Conservation (phyloP, 129 eudicot species). For the Ambrosia artemisiifolia region DNA sequence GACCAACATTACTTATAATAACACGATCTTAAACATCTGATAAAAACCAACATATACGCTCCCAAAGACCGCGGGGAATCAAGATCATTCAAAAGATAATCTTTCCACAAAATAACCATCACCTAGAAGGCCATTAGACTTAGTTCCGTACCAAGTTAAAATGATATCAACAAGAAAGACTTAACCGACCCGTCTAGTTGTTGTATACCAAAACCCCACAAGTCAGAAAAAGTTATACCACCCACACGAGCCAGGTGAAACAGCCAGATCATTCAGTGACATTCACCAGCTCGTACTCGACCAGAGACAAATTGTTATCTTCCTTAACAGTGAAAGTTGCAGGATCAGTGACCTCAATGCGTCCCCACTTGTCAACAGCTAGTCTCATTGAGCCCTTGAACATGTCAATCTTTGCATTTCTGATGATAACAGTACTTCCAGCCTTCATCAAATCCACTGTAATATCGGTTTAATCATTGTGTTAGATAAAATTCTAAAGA, state of each 20-base stretch:
- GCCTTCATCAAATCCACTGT: constrained; percentile 7
- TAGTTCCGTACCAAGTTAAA: neutral
- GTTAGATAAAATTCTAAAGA: neutral
- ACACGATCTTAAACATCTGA: neutral
- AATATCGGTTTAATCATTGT: neutral
- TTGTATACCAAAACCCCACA: neutral
- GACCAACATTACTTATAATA: neutral
- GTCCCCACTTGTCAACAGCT: constrained; percentile 8
- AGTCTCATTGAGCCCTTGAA: constrained; percentile 6
- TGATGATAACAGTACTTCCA: constrained; percentile 2
- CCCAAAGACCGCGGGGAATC: neutral
- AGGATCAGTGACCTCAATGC: constrained; percentile 2
- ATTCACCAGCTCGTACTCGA: constrained; percentile 13
- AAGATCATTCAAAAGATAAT: constrained; percentile 2
- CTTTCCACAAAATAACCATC: constrained; percentile 2
- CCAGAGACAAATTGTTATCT: constrained; percentile 11
- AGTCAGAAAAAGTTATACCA: neutral
- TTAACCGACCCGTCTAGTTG: neutral
- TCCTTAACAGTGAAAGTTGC: constrained; percentile 6
- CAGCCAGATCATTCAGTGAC: neutral
- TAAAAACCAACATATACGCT: neutral
- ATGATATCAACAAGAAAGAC: constrained; percentile 8
- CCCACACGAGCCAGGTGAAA: neutral
- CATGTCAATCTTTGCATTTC: constrained; percentile 13
- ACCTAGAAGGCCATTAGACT: constrained; percentile 1